Base-by-base conservation (phyloP, 768 basidiomycete genomes). In the Coprinopsis sp. region DNA sequence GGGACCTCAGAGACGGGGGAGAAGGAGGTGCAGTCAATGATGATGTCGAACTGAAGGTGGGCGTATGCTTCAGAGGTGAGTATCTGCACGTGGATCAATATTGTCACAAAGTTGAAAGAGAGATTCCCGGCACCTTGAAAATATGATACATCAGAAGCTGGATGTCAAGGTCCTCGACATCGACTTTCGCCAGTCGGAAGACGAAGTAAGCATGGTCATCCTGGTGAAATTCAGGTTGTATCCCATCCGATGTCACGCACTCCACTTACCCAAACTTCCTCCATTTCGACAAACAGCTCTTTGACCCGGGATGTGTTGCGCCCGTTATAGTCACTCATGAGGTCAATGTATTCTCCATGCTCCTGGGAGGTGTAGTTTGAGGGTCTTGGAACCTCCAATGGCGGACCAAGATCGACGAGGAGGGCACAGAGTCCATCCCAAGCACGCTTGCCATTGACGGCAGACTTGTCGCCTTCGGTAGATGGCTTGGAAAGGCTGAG, bases 1-100 rank as follows among this genome's bases (percentile, higher is more conserved):
- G 91, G 91, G 6, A 91, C 69, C 63, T 91, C 87, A 0, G 88
- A 87, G 8, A 76, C 73, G 2, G 83, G 72, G 3, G 80, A 74
- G 60, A 92, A 91, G 7, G 75, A 76, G 28, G 90, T 91, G 64
- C 84, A 91, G 54, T 94, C 91, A 25, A 92, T 58, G 51, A 94
- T 77, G 38, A 94, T 67, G 37, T 91, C 86, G 58, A 84, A 88
- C 3, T 59, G 49, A 23, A 73, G 73, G 36, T 73, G 64, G 33
- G 63, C 66, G 59, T 82, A 76, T 13, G 58, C 62, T 6, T 76
- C 63, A 6, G 71, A 67, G 12, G 69, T 72, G 44, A 88, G 56
- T 14, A 71, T 78, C 84, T 86, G 54, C 25, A 29, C 4, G 14
- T 29, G 42, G 10, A 41, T 36, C 6, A 22, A 23, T 28, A 22